These are phyloP conservation scores for Neospermospora avenae DNA, from an alignment of 2,329 filamentous ascomycete species.

Conservation along the genomic window DNA sequence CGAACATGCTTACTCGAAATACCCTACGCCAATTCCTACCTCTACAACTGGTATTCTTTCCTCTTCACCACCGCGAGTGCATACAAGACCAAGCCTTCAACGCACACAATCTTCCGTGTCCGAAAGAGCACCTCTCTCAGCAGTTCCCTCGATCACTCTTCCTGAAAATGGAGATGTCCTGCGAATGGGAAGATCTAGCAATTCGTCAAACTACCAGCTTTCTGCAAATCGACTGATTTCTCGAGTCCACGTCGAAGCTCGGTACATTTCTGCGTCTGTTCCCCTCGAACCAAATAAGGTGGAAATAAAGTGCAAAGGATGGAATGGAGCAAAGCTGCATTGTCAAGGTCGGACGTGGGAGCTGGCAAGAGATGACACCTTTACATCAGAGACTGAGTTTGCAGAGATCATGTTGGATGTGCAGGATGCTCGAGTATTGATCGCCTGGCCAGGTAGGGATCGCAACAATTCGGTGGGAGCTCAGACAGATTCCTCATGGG, in stretches of 20 bases:
- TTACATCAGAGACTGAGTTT: conserved; percentile 83
- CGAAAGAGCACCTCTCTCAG: conserved; percentile 74
- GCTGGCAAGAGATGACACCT: conserved; percentile 81
- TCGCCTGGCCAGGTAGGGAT: conserved; percentile 76
- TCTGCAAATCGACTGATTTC: conserved; percentile 91
- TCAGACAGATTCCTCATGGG: conserved; percentile 62
- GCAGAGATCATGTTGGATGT: conserved; percentile 94
- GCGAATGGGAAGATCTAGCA: conserved; percentile 89
- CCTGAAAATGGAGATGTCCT: conserved; percentile 77
- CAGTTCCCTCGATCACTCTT: conserved; percentile 79
- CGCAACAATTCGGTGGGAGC: conserved; percentile 40
- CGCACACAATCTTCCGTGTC: conserved; percentile 63
- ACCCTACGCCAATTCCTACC: conserved; percentile 90
- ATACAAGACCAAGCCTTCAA: conserved; percentile 48
- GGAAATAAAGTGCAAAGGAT: conserved; percentile 87
- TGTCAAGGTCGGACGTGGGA: conserved; percentile 87
- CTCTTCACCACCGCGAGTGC: conserved; percentile 70
- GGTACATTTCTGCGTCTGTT: conserved; percentile 69
- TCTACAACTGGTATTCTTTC: conserved; percentile 90
- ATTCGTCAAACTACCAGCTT: conserved; percentile 92
- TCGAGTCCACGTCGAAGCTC: conserved; percentile 85
- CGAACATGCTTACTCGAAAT: conserved; percentile 48
- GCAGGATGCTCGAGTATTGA: conserved; percentile 83
- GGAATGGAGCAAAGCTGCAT: conserved; percentile 93
- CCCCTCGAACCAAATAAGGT: conserved; percentile 72